Base-by-base conservation (phyloP, 2,329 filamentous ascomycete genomes). In the Aspergillus ochraceoroseus region DNA sequence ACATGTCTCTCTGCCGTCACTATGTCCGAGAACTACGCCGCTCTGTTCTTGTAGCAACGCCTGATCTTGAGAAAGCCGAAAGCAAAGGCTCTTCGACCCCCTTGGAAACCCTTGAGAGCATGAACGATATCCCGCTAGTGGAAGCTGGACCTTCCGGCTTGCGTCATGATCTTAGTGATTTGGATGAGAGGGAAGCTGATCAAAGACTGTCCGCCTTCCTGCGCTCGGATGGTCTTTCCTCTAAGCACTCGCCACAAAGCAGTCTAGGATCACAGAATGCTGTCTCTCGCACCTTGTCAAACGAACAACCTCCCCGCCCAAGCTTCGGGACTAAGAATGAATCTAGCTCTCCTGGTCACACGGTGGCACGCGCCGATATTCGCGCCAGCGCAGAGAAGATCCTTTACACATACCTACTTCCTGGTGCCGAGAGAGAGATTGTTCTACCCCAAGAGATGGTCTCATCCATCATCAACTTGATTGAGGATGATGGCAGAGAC, bases 361-460 rank as follows among this genome's bases (percentile, higher is more conserved):
- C 83, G 0, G 87, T 95, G 29, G 79, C 83, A n/a, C 78, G 92
- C 49, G 80, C 87, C 48, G 92, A 98, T 58, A 88, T 98, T 53
- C 80, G 88, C 42, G 85, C 88, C 7, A 95, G 87, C 2, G 94
- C 94, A 0, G 92, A 96, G 70, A 95, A 95, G 75, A 95, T 98
- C 35, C 76, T 98, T n/a, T 98, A 95, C 69, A 96, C 90, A 1
- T 98, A 92, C 61, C 74, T 98, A 4, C 79, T 98, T 2, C 88
- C 89, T 0, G 89, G 88, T n/a, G 87, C 92, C 0, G 92, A 98
- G 69, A 81, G 94, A 53, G 92, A 98, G 67, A 96, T 98, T 53
- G 88, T 89, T 32, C 77, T 98, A 4, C 90, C 92, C 0, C 84
- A 89, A 46, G 81, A 81, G 22, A 95, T 96, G 58, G 83, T 90